phyloP scores from a whole-genome alignment of 768 basidiomycete species.

The Hygrocybe punicea region DNA sequence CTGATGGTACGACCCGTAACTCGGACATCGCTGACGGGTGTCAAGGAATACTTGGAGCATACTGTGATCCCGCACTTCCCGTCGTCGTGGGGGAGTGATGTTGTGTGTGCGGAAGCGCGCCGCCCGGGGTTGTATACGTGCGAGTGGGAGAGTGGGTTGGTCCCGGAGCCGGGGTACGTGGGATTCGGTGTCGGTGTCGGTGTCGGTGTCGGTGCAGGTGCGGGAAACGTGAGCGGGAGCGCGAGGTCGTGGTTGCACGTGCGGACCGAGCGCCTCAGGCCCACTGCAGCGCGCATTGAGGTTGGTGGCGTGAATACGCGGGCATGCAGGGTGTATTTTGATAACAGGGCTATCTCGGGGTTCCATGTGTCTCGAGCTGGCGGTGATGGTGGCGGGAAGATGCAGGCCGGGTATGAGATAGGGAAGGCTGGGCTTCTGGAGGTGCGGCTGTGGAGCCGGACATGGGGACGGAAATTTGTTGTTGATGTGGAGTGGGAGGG shows the following conservation, averaged over 20 bases:
- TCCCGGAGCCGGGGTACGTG: slow-evolving; percentile 38
- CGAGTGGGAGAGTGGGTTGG: slow-evolving; percentile 42
- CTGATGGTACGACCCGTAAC: slow-evolving; percentile 5
- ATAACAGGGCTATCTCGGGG: slow-evolving; percentile 40
- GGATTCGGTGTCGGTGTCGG: not conserved
- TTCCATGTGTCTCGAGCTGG: slow-evolving; percentile 39
- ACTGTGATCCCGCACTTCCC: slow-evolving; percentile 50
- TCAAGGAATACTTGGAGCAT: slow-evolving; percentile 41
- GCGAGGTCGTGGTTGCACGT: slow-evolving; percentile 43
- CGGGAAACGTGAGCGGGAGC: not conserved
- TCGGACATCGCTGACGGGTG: slow-evolving; percentile 39
- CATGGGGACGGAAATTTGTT: slow-evolving; percentile 47
- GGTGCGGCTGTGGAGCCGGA: slow-evolving; percentile 51
- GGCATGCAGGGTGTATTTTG: slow-evolving; percentile 59
- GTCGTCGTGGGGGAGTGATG: slow-evolving; percentile 40
- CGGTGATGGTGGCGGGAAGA: slow-evolving; percentile 9
- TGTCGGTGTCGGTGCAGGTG: not conserved
- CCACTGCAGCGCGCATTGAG: slow-evolving; percentile 44
- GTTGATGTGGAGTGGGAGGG: slow-evolving; percentile 43
- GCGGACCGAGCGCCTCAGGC: slow-evolving; percentile 39
- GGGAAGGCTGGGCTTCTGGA: slow-evolving; percentile 34
- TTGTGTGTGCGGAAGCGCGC: slow-evolving; percentile 29
- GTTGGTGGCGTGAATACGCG: slow-evolving; percentile 61
- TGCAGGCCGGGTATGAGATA: slow-evolving; percentile 44
- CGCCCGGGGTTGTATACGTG: slow-evolving; percentile 46